Conservation (phyloP, 1,139 yeast genomes). For the Arxiozyma slooffiae region DNA sequence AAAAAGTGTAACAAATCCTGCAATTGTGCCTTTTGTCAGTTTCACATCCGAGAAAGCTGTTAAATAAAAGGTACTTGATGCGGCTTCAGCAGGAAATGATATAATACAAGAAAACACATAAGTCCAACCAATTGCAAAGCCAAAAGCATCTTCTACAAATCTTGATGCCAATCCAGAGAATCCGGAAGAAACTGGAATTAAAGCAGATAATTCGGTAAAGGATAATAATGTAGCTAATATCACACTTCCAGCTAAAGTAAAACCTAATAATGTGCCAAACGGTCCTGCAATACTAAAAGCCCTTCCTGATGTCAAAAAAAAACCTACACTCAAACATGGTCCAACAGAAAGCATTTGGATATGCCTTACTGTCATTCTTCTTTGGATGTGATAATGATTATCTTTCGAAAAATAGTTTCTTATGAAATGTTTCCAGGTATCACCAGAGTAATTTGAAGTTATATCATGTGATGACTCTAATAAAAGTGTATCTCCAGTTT, state of each 20-base stretch:
- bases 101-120: conserved; percentile 71
- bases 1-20: conserved; percentile 60
- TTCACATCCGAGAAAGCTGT: conserved; percentile 46
- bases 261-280: conserved; percentile 65
- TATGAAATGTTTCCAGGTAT: not conserved
- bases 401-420: not conserved
- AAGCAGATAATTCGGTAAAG: conserved; percentile 75
- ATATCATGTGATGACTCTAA: not conserved
- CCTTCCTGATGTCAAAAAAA: conserved; percentile 65
- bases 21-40: conserved; percentile 42
- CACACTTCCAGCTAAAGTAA: conserved; percentile 51
- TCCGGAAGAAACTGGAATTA: conserved; percentile 74
- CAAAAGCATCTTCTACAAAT: conserved; percentile 78
- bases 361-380: conserved; percentile 59
- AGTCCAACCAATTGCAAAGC: conserved; percentile 69
- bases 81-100: conserved; percentile 69
- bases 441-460: not conserved
- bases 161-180: conserved; percentile 65
- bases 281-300: conserved; percentile 75
- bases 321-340: conserved; percentile 72
- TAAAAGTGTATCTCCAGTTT: conserved; percentile 3
- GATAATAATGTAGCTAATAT: conserved; percentile 62
- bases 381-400: conserved; percentile 29
- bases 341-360: conserved; percentile 73
- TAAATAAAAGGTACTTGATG: conserved; percentile 56